Base-by-base conservation (phyloP, 352 stramenopile genomes). In the Pythium rhizo-oryzae region DNA sequence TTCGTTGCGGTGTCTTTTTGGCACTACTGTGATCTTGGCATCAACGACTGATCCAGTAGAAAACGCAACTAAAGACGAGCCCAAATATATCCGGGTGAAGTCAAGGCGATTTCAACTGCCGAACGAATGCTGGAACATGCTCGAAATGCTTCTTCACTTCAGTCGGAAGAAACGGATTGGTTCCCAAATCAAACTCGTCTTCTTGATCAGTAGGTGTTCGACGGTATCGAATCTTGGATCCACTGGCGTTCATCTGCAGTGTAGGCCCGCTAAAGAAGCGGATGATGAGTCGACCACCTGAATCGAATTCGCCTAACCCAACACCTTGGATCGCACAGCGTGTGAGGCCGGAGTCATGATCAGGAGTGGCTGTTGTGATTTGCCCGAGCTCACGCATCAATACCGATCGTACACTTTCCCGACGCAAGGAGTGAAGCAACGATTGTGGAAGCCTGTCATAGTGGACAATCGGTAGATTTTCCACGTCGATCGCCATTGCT, bases 401-500 rank as follows among this genome's bases (percentile, higher is more conserved):
- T 15, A 57, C 18, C 3, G 44, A 16, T 18, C 72, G 60, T 0
- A 82, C 33, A 33, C 49, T 71, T 25, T 61, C 54, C 8, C 54
- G 62, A 8, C 76, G 72, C 12, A 89, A 77, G 1, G 71, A 82
- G 8, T 65, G 58, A 50, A 90, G 24, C 6, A 92, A n/a, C 0
- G 72, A 78, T 39, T 74, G 69, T 9, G 84, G 78, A 8, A 90
- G 47, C 0, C 44, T 64, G 30, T 92, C 84, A 47, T 77, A 90
- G 58, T 92, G 84, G 4, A 85, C 60, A 24, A 87, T 71, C 15
- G 81, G 81, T 4, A 83, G 69, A 21, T 80, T 82, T 23, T 49
- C 74, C 0, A 66, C 51, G n/a, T 80, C 69, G 23, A 73, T 53
- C 24, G 62, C 62, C 21, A 88, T 71, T n/a, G 78, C 79, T 8